Base-by-base conservation (phyloP, 2,329 filamentous ascomycete genomes). In the Xylaria digitata region DNA sequence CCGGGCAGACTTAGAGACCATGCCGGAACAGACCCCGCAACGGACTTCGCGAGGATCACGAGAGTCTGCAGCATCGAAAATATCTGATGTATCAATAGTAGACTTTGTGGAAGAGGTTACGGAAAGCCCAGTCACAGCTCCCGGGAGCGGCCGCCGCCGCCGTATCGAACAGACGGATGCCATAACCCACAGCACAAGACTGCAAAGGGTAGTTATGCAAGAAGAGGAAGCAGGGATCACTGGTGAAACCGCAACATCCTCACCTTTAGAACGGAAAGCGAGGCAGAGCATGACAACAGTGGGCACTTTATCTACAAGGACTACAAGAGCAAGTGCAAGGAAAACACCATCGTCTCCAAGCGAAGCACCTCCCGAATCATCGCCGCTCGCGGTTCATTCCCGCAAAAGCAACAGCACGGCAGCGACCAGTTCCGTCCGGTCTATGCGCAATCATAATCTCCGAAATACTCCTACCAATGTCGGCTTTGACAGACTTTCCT, bases 41-140 rank as follows among this genome's bases (percentile, higher is more conserved):
- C 71, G 69, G 13, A 42, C 37, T 13, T 71, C 72, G 0, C 71
- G 61, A 13, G 65, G 57, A 4, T 71, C 72, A 1, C 69, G 62
- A 7, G 68, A 48, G 3, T 75, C 74, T 6, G 48, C 71, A 21
- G 67, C 63, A 34, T 73, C 76, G 30, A 70, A 46, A 34, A 3
- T 54, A 21, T 72, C 72, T 34, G 37, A 56, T 7, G 73, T 69
- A 6, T 67, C 68, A 0, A 53, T 68, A 61, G 46, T 57, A 23
- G 66, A 69, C 26, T 40, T 71, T 3, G 68, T 73, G 17, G 82
- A 85, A 54, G 83, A 85, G 72, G 80, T 87, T 15, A 79, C 77
- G 42, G 86, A 89, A 72, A 88, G 86, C 63, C 87, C 87, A 0
- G 77, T 72, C 8, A 75, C 85, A 69, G 86, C 85, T 15, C 87